Evolutionary conservation across 2,329 filamentous ascomycete species (phyloP).

Genomic region (Nemania abortiva): DNA sequence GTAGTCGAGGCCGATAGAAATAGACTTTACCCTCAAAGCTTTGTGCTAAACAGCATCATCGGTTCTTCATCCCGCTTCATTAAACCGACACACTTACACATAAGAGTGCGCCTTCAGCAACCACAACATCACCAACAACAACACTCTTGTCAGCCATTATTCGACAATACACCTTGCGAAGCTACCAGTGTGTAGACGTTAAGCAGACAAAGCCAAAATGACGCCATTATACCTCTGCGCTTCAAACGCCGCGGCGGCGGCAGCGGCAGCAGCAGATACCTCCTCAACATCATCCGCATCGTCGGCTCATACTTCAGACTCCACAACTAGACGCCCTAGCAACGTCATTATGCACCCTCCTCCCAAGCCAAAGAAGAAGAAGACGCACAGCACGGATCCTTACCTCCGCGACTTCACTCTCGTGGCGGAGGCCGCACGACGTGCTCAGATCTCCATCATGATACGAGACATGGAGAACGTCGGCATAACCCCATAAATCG

Average conservation of each 20-base stretch:
- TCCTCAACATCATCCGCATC: slow-evolving; percentile 36
- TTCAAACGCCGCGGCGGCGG: slow-evolving; percentile 19
- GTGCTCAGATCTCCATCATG: slow-evolving; percentile 89
- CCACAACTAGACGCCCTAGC: slow-evolving; percentile 37
- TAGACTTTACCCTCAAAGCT: background rate
- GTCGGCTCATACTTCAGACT: slow-evolving; percentile 34
- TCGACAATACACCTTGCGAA: background rate
- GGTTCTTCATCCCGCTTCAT: background rate
- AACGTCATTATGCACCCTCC: slow-evolving; percentile 43
- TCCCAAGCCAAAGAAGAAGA: slow-evolving; percentile 43
- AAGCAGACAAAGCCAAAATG: slow-evolving; percentile 18
- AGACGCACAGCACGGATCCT: slow-evolving; percentile 58
- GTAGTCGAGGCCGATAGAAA: background rate
- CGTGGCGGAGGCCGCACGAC: slow-evolving; percentile 91
- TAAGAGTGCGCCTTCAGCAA: background rate
- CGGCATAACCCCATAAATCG: slow-evolving; percentile 60
- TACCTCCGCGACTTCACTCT: slow-evolving; percentile 87
- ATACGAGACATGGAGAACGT: slow-evolving; percentile 86
- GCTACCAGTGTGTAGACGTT: background rate
- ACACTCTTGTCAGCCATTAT: background rate
- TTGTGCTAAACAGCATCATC: background rate
- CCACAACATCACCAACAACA: background rate
- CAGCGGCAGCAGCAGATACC: slow-evolving; percentile 2
- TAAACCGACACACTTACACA: slow-evolving; percentile 8
- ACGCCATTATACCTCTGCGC: slow-evolving; percentile 36